Evolutionary conservation across 1,139 yeast genomes (phyloP).

Genomic region (Hyphopichia wangnamkhiaoensis): DNA sequence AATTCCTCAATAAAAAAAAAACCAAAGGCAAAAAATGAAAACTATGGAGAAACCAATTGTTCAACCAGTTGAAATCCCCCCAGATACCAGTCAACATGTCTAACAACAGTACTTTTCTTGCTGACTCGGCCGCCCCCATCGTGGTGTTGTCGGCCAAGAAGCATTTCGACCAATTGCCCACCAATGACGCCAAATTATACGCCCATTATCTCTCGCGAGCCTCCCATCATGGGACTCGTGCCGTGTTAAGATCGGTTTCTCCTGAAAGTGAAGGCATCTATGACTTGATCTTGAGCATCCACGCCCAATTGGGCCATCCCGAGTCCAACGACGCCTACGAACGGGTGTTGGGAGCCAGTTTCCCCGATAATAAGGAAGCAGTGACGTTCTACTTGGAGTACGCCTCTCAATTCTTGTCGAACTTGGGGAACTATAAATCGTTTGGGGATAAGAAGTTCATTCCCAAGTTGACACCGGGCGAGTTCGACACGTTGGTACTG

Average conservation of each 20-base stretch:
- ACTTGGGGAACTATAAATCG: slow-evolving; percentile 84
- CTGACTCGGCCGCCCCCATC: slow-evolving; percentile 49
- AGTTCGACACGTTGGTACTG: slow-evolving; percentile 50
- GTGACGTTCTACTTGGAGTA: slow-evolving; percentile 66
- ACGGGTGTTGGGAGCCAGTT: slow-evolving; percentile 21
- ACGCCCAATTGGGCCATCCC: slow-evolving; percentile 52
- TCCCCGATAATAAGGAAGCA: slow-evolving; percentile 29
- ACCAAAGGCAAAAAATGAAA: too few species aligned
- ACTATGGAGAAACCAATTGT: too few species aligned
- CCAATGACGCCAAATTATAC: slow-evolving; percentile 48
- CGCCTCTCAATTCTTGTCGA: slow-evolving; percentile 75
- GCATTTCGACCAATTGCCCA: slow-evolving; percentile 43
- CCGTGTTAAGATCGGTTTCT: slow-evolving; percentile 79
- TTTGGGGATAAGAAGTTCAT: slow-evolving; percentile 87
- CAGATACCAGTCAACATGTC: slow-evolving; percentile 17
- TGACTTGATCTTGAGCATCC: slow-evolving; percentile 64
- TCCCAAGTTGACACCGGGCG: slow-evolving; percentile 54
- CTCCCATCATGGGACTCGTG: slow-evolving; percentile 79
- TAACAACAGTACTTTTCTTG: slow-evolving; percentile 22
- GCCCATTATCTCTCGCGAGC: slow-evolving; percentile 86
- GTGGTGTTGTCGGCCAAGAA: slow-evolving; percentile 43
- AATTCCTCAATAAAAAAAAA: too few species aligned
- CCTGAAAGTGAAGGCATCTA: slow-evolving; percentile 76
- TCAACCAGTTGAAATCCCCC: too few species aligned
- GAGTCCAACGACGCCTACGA: slow-evolving; percentile 43